A percentile compares a stretch with the other conserved stretches of the same genome.
phyloP scores from a whole-genome alignment of 768 basidiomycete species.

The Phlegmacium glaucopus region DNA sequence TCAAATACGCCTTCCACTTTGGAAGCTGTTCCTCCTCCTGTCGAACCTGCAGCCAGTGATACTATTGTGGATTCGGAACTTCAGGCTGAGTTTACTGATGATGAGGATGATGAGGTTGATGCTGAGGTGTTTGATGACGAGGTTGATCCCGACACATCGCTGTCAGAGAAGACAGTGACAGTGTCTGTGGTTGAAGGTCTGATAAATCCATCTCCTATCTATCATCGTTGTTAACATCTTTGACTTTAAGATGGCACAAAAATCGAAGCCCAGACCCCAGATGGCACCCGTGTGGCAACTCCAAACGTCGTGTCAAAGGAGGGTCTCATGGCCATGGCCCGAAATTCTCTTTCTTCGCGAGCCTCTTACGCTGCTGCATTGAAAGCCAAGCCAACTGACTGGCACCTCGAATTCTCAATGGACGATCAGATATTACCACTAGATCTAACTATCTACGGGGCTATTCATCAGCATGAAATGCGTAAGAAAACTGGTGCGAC shows the following conservation, averaged over 20 bases:
- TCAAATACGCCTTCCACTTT: slow-evolving; percentile 6
- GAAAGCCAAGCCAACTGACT: slow-evolving; percentile 90
- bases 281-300: slow-evolving; percentile 91
- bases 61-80: slow-evolving; percentile 61
- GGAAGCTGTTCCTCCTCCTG: slow-evolving; percentile 15
- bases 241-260: slow-evolving; percentile 72
- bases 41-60: slow-evolving; percentile 51
- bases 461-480: slow-evolving; percentile 88
- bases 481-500: slow-evolving; percentile 65
- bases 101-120: slow-evolving; percentile 77
- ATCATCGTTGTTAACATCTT: slow-evolving; percentile 6
- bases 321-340: slow-evolving; percentile 26
- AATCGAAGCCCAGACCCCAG: slow-evolving; percentile 94
- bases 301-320: slow-evolving; percentile 57
- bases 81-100: slow-evolving; percentile 77
- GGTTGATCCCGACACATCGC: slow-evolving; percentile 65
- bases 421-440: slow-evolving; percentile 81
- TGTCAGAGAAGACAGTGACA: slow-evolving; percentile 82
- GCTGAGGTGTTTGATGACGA: slow-evolving; percentile 91
- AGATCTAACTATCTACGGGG: slow-evolving; percentile 94
- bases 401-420: slow-evolving; percentile 96
- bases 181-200: slow-evolving; percentile 78
- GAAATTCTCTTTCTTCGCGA: slow-evolving; percentile 30
- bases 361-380: slow-evolving; percentile 92
- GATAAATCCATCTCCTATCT: slow-evolving; percentile 8